Conservation (phyloP, 2,329 filamentous ascomycete species). For the Neoarthrinium moseri region DNA sequence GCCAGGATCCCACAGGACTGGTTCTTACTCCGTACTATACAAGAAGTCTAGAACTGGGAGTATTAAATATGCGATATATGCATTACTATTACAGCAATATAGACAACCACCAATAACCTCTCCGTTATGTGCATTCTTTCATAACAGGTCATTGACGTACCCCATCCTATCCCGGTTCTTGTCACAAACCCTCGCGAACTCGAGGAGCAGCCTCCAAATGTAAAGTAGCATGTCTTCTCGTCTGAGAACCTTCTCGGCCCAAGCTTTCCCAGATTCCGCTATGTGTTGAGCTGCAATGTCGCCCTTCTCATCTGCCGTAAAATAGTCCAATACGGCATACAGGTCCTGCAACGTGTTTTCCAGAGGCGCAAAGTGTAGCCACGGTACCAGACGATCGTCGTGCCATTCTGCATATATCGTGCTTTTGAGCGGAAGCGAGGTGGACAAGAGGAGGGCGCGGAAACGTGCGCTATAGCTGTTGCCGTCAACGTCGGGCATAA, state of each 20-base stretch:
- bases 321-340: conserved; percentile 57
- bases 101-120: too few species aligned
- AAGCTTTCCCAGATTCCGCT: conserved; percentile 47
- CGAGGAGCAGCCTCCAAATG: conserved; percentile 46
- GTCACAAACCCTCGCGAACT: conserved; percentile 39
- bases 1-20: too few species aligned
- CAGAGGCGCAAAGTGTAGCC: conserved; percentile 63
- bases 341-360: conserved; percentile 58
- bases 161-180: conserved; percentile 26
- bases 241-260: conserved; percentile 52
- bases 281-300: conserved; percentile 49
- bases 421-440: conserved; percentile 57
- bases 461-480: conserved; percentile 51
- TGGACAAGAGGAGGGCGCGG: conserved; percentile 52
- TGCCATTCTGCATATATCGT: conserved; percentile 67
- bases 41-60: too few species aligned
- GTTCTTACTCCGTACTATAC: too few species aligned
- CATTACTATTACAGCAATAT: too few species aligned
- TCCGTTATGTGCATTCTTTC: too few species aligned
- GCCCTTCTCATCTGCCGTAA: conserved; percentile 39
- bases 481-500: conserved; percentile 60
- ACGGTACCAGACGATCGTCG: conserved; percentile 57
- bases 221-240: conserved; percentile 58
- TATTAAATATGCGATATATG: too few species aligned
- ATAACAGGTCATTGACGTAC: conserved; percentile 27